Evolutionary conservation across 306 rosid genomes (phyloP).

Genomic region (Begonia masoniana): DNA sequence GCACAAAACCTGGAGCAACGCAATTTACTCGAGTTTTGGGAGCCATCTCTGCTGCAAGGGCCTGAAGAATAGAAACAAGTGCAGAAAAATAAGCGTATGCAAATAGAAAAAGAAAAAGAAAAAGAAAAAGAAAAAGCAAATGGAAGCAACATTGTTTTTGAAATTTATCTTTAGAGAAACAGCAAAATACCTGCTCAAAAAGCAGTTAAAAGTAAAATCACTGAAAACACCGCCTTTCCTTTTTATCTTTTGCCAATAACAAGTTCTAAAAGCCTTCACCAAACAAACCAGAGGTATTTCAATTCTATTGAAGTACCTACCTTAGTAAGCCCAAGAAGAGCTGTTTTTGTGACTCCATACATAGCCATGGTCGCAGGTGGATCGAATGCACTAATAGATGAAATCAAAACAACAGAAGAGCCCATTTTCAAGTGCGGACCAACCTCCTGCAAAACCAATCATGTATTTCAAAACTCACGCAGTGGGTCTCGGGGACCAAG

Average conservation of each 20-base stretch:
- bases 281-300: too few species aligned
- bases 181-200: too few species aligned
- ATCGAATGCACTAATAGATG: slow-evolving; percentile 64
- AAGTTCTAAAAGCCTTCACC: too few species aligned
- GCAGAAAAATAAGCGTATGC: not conserved
- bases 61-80: slow-evolving; percentile 29
- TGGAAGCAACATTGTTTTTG: not conserved
- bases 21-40: slow-evolving; percentile 84
- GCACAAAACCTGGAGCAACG: slow-evolving; percentile 93
- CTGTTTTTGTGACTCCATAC: slow-evolving; percentile 99
- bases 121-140: slow-evolving; percentile 17
- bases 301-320: slow-evolving; percentile 20
- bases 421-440: slow-evolving; percentile 62
- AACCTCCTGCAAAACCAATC: slow-evolving; percentile 44
- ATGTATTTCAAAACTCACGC: not conserved
- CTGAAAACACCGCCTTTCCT: too few species aligned
- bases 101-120: slow-evolving; percentile 13
- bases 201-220: too few species aligned
- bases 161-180: not conserved
- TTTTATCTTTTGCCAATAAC: too few species aligned
- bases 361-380: slow-evolving; percentile 78
- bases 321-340: slow-evolving; percentile 89
- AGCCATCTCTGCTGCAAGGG: slow-evolving; percentile 76
- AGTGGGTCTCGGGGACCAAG: too few species aligned
- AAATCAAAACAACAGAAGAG: slow-evolving; percentile 72